A percentile compares a stretch with the other conserved stretches of the same genome.
These are phyloP conservation scores for Rhizopogon vinicolor DNA, from an alignment of 768 basidiomycete species.

Conservation along the genomic window DNA sequence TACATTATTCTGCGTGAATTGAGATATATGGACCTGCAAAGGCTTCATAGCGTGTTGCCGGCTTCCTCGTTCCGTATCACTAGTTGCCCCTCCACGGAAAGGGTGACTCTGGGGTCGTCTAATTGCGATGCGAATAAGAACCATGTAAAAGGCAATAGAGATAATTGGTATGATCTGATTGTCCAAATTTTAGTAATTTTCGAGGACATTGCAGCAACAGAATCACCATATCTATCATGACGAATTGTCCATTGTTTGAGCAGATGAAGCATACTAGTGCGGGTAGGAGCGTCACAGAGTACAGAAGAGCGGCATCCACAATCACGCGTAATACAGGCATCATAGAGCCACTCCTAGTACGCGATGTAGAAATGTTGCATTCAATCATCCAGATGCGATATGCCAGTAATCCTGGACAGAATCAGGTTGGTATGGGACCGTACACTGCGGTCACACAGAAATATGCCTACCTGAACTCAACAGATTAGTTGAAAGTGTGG, in stretches of 20 bases:
- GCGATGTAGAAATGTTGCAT: not conserved
- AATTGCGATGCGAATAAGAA: not conserved
- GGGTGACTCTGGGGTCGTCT: not conserved
- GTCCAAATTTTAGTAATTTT: not conserved
- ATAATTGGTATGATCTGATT: slow-evolving; percentile 5
- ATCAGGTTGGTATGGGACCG: not conserved
- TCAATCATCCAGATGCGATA: slow-evolving; percentile 8
- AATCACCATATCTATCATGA: not conserved
- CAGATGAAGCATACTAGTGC: slow-evolving; percentile 4
- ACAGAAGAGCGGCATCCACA: slow-evolving; percentile 5
- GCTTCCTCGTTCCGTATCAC: no score
- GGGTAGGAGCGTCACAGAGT: slow-evolving; percentile 5
- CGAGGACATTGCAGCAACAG: not conserved
- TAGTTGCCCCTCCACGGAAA: not conserved
- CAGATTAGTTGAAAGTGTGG: slow-evolving; percentile 4
- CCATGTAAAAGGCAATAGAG: slow-evolving; percentile 8
- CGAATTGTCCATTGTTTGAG: slow-evolving; percentile 4
- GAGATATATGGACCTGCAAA: slow-evolving; percentile 2
- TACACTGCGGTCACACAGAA: not conserved
- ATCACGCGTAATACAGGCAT: slow-evolving; percentile 2
- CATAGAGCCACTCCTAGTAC: not conserved
- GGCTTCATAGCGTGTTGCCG: not conserved
- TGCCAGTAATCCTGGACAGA: slow-evolving; percentile 1
- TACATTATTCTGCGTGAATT: not conserved
- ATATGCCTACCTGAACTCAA: slow-evolving; percentile 3